Evolutionary conservation across 208 protist species (phyloP).

Genomic region (Wallacemonas sp.): DNA sequence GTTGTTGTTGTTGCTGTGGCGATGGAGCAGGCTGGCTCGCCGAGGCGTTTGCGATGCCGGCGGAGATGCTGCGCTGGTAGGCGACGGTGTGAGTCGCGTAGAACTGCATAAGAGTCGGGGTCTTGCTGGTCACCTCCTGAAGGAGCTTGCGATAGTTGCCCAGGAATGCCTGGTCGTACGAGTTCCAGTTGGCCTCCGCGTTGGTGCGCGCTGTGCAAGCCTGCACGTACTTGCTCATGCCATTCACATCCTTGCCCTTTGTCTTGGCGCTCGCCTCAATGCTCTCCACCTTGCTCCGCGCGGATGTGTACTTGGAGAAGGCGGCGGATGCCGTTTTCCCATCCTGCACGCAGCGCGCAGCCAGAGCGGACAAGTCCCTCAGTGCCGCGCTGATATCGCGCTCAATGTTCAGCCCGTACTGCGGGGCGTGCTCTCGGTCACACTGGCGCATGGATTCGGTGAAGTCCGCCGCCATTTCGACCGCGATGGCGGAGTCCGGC

Average conservation of each 20-base stretch:
- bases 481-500: not conserved
- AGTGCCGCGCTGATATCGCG: not conserved
- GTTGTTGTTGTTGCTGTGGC: no score
- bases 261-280: conserved; percentile 10
- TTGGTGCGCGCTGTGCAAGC: conserved; percentile 13
- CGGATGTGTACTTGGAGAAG: conserved; percentile 2
- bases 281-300: not conserved
- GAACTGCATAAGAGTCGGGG: conserved; percentile 25
- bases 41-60: conserved; percentile 15
- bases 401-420: conserved; percentile 23
- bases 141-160: conserved; percentile 15
- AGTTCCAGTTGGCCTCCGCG: conserved; percentile 11
- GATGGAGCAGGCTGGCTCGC: not conserved
- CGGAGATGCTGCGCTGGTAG: conserved; percentile 24
- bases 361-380: not conserved
- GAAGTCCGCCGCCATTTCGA: conserved; percentile 30
- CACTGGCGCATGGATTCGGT: conserved; percentile 26
- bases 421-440: conserved; percentile 24
- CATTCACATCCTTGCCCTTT: conserved; percentile 26
- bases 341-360: not conserved
- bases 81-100: conserved; percentile 29
- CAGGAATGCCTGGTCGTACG: conserved; percentile 22
- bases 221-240: conserved; percentile 15
- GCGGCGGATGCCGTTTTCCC: conserved; percentile 21
- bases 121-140: conserved; percentile 14